Conservation (phyloP, 2,329 filamentous ascomycete genomes). For the Neospermospora avenae region DNA sequence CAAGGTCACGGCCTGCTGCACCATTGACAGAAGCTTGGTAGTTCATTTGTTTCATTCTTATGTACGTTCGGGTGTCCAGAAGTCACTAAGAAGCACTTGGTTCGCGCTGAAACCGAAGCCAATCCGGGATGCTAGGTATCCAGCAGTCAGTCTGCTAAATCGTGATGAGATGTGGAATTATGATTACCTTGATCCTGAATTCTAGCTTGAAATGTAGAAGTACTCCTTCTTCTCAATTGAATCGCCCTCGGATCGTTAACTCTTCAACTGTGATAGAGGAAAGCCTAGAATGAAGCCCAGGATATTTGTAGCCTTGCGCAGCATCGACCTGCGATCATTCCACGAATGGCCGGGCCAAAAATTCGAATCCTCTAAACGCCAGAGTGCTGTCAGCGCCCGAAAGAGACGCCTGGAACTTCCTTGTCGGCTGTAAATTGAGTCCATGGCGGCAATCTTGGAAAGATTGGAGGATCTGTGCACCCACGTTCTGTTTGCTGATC, state of each 20-base stretch:
- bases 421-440: not conserved
- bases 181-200: no score
- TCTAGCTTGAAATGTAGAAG: no score
- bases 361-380: not conserved
- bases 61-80: not conserved
- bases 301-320: not conserved
- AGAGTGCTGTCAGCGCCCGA: not conserved
- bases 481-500: not conserved
- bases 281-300: no score
- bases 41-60: not conserved
- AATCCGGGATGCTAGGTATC: no score
- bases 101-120: not conserved
- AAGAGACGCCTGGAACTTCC: conserved; percentile 1
- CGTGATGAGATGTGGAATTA: no score
- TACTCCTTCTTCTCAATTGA: no score
- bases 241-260: no score
- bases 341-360: not conserved
- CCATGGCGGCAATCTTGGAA: conserved; percentile 11
- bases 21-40: conserved; percentile 13
- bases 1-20: not conserved
- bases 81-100: not conserved
- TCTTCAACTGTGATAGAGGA: no score
- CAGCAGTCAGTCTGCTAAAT: no score
- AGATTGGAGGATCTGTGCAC: not conserved
- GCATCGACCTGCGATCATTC: not conserved